Evolutionary conservation across 257 asterid genomes (phyloP).

Genomic region (Nicotiana tomentosiformis): DNA sequence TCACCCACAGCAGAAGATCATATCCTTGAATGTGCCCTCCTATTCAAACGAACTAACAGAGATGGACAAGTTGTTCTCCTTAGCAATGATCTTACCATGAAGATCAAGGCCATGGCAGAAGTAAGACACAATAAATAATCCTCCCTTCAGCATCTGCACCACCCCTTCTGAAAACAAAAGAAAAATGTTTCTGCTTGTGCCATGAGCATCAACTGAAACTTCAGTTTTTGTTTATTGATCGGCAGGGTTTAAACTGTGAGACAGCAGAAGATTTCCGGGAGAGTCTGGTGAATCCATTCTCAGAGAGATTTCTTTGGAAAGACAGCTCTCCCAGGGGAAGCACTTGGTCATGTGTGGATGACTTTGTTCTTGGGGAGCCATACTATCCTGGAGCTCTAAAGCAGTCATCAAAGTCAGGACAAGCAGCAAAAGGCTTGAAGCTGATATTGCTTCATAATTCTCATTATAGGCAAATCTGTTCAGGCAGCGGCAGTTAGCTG

Average conservation of each 20-base stretch:
- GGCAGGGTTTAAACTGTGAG: conserved; percentile 72
- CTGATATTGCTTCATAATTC: conserved; percentile 67
- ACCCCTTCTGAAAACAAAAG: neutral
- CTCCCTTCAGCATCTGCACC: neutral
- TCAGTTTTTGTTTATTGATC: neutral
- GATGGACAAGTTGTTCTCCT: conserved; percentile 64
- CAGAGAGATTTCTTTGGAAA: conserved; percentile 52
- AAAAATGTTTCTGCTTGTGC: neutral
- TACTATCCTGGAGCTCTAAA: conserved; percentile 47
- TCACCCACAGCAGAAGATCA: conserved; percentile 86
- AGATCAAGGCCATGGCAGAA: conserved; percentile 94
- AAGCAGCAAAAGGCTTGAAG: conserved; percentile 62
- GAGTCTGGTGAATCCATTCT: conserved; percentile 64
- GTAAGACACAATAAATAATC: conserved; percentile 32
- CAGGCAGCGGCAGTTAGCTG: neutral
- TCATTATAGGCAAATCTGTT: conserved; percentile 6
- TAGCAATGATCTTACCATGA: conserved; percentile 55
- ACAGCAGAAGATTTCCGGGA: conserved; percentile 56
- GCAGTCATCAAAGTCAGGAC: conserved; percentile 40
- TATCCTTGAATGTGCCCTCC: conserved; percentile 60
- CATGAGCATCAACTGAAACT: neutral
- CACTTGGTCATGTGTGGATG: conserved; percentile 61
- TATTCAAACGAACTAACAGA: conserved; percentile 30
- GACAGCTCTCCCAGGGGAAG: conserved; percentile 65
- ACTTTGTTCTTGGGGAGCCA: conserved; percentile 49